Conservation (phyloP, 495 filamentous ascomycete species). For the Aspergillus steynii region DNA sequence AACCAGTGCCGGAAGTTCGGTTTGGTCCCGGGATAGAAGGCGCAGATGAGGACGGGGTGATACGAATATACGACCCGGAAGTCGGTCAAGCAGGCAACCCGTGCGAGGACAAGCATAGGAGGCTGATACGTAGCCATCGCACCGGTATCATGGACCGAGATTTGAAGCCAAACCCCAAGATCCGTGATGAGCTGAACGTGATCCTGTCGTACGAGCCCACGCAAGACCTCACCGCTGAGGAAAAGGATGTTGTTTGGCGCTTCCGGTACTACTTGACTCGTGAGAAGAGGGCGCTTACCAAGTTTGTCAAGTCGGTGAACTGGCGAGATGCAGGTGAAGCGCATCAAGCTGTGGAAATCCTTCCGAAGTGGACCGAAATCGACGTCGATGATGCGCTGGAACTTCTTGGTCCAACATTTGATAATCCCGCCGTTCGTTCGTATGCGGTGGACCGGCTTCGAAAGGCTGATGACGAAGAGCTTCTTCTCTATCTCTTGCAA, state of each 20-base stretch:
- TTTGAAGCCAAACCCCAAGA: conserved; percentile 93
- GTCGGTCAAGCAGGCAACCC: conserved; percentile 86
- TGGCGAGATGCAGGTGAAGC: conserved; percentile 88
- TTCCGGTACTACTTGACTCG: conserved; percentile 91
- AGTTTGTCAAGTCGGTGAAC: conserved; percentile 95
- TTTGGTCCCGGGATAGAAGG: conserved; percentile 81
- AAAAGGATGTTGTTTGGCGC: conserved; percentile 96
- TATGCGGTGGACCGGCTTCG: conserved; percentile 91
- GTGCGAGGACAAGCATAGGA: conserved; percentile 90
- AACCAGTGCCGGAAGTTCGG: conserved; percentile 78
- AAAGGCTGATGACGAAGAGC: conserved; percentile 91
- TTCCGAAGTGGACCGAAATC: conserved; percentile 94
- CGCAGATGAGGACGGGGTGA: conserved; percentile 53
- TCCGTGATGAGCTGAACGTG: conserved; percentile 85
- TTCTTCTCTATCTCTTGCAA: conserved; percentile 90
- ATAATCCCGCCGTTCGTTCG: conserved; percentile 81
- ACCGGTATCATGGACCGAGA: conserved; percentile 91
- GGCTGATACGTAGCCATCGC: conserved; percentile 88
- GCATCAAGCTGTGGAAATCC: conserved; percentile 82
- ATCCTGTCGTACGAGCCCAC: conserved; percentile 94
- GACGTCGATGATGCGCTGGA: conserved; percentile 97
- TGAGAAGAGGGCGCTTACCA: conserved; percentile 92
- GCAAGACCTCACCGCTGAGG: conserved; percentile 79
- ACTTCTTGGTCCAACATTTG: conserved; percentile 86
- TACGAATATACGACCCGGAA: conserved; percentile 92